A percentile compares a stretch with the other conserved stretches of the same genome.
Evolutionary conservation across 2,329 filamentous ascomycete species (phyloP).

Genomic region (Aureobasidium sp.): DNA sequence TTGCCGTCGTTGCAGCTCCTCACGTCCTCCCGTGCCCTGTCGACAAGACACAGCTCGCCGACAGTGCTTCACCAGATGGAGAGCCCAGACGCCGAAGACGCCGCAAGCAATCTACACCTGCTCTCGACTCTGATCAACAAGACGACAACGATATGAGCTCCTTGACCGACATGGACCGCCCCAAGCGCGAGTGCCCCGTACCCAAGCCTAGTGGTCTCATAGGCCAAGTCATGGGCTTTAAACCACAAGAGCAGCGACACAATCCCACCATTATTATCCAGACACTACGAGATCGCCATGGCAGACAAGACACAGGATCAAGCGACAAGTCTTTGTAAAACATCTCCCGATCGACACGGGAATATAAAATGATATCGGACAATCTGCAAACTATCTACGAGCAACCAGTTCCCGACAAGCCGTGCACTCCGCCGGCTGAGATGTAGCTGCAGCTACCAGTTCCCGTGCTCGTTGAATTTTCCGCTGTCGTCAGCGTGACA

Average conservation of each 20-base stretch:
- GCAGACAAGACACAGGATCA: not conserved
- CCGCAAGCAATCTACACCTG: constrained; percentile 34
- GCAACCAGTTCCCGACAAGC: constrained; percentile 13
- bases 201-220: constrained; percentile 80
- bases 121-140: constrained; percentile 19
- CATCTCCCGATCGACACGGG: not conserved
- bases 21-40: constrained; percentile 89
- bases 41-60: constrained; percentile 65
- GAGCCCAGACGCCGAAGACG: constrained; percentile 33
- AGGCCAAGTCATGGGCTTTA: constrained; percentile 67
- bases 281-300: constrained; percentile 3
- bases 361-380: not conserved
- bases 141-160: constrained; percentile 11
- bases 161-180: constrained; percentile 15
- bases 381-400: not conserved
- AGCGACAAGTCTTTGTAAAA: not conserved
- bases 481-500: constrained; percentile 29
- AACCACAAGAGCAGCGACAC: constrained; percentile 12
- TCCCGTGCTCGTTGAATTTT: constrained; percentile 30
- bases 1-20: constrained; percentile 85
- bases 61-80: constrained; percentile 44
- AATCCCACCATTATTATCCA: constrained; percentile 1
- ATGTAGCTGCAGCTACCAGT: constrained; percentile 34
- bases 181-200: constrained; percentile 74
- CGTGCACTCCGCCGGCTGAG: constrained; percentile 30